phyloP scores from a whole-genome alignment of 257 asterid species.

The Rehmannia glutinosa region DNA sequence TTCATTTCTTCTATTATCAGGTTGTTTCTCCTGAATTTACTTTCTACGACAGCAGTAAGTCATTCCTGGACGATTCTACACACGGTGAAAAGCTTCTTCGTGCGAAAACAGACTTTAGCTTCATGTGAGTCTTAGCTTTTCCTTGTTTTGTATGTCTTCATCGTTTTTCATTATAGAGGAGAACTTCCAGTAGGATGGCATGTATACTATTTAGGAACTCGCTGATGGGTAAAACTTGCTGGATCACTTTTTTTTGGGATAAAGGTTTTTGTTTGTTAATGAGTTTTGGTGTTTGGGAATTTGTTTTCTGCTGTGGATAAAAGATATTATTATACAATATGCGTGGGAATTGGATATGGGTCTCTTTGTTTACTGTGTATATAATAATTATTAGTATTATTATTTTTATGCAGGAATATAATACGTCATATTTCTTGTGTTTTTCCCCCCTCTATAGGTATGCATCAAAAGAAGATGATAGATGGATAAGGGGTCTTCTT shows the following conservation, averaged over 20 bases:
- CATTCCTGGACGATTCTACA: slow-evolving; percentile 77
- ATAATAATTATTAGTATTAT: not conserved
- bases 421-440: not conserved
- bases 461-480: slow-evolving; percentile 93
- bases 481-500: slow-evolving; percentile 86
- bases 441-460: slow-evolving; percentile 55
- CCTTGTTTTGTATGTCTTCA: slow-evolving; percentile 12
- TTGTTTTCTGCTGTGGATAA: not conserved
- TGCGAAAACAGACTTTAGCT: slow-evolving; percentile 92
- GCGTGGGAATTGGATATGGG: not conserved
- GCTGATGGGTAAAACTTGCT: not conserved
- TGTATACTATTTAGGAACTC: not conserved
- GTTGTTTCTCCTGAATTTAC: slow-evolving; percentile 98
- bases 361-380: not conserved
- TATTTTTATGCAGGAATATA: not conserved
- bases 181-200: not conserved
- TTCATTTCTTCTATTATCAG: slow-evolving; percentile 39
- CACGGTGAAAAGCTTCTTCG: slow-evolving; percentile 96
- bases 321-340: not conserved
- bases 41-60: slow-evolving; percentile 85
- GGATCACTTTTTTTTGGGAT: not conserved
- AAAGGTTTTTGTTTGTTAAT: not conserved
- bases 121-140: slow-evolving; percentile 65
- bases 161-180: not conserved
- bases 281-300: not conserved